phyloP scores from a whole-genome alignment of 371 early-diverging fungal genomes.

The Dinochytrium kinnereticum region DNA sequence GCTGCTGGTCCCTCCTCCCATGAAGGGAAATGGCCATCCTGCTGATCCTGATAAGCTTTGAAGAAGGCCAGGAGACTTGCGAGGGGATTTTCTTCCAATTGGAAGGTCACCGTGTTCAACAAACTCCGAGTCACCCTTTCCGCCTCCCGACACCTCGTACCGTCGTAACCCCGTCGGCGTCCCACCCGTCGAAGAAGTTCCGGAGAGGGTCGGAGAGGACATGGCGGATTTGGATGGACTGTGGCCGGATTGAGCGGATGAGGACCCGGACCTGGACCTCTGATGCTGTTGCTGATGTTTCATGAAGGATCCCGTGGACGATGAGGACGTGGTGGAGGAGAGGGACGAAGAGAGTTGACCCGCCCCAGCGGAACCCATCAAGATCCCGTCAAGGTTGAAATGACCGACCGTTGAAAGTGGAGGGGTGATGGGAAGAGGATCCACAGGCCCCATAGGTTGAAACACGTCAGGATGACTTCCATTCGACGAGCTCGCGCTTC shows the following conservation, averaged over 20 bases:
- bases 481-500: neutral
- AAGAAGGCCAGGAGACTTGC: neutral
- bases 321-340: neutral
- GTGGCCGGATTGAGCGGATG: neutral
- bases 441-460: neutral
- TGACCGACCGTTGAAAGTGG: neutral
- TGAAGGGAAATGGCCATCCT: conserved; percentile 8
- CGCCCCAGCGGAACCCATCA: neutral
- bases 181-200: neutral
- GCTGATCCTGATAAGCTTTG: neutral
- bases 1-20: conserved; percentile 5
- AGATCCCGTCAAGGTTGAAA: neutral
- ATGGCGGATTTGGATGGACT: neutral
- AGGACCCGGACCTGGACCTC: neutral
- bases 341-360: neutral
- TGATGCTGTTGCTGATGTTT: neutral
- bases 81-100: neutral
- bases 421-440: neutral
- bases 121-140: neutral
- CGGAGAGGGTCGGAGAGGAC: neutral
- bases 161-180: neutral
- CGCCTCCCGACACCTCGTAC: too few species aligned
- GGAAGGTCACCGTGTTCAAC: neutral
- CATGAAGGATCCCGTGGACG: neutral
- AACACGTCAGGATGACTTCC: neutral